Evolutionary conservation across 768 basidiomycete genomes (phyloP), one percentile per base, ranked within the genome.

Genomic region (Naganishia kalamii): DNA sequence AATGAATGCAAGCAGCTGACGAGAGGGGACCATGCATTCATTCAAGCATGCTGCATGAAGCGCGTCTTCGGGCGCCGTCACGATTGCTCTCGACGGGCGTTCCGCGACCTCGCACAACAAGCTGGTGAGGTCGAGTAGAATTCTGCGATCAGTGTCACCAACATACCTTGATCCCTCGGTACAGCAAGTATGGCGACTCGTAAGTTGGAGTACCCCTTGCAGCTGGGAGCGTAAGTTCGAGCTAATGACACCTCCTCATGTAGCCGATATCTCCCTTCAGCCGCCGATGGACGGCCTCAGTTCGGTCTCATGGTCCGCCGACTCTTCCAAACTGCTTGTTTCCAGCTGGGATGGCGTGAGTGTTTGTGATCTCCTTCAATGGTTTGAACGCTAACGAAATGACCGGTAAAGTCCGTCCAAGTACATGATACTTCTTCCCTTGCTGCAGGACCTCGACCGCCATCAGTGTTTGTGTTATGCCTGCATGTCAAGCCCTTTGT

Each of bases 331-430:
- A 21, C 80, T 98, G 0, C 80, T 97, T 0, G 89, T 89, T 19
- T 85, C 90, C 13, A 88, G 89, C 66, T 98, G 94, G 94, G 94
- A 98, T 78, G 85, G 89, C 25, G 84, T 85, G 62, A 69, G 84
- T 71, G 27, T 27, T 8, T 0, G 2, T 21, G n/a, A 44, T 23
- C 7, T 11, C n/a, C 29, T 21, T 35, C 25, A 63, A 89, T 89
- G 72, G 85, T 70, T 81, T 87, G 80, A 78, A 85, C 70, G 69
- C 84, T 30, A 86, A 85, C 72, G 85, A 87, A 63, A 83, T 84
- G 70, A 86, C 86, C 70, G 83, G n/a, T 90, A 89, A 29, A 67
- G 66, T 43, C 61, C 54, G 12, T 67, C 0, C 60, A 67, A 52
- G 23, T 67, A 29, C 66, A 67, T 57, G 51, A 63, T 61, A 50